Base-by-base conservation (phyloP, 352 stramenopile species). In the Globisporangium nagaii region DNA sequence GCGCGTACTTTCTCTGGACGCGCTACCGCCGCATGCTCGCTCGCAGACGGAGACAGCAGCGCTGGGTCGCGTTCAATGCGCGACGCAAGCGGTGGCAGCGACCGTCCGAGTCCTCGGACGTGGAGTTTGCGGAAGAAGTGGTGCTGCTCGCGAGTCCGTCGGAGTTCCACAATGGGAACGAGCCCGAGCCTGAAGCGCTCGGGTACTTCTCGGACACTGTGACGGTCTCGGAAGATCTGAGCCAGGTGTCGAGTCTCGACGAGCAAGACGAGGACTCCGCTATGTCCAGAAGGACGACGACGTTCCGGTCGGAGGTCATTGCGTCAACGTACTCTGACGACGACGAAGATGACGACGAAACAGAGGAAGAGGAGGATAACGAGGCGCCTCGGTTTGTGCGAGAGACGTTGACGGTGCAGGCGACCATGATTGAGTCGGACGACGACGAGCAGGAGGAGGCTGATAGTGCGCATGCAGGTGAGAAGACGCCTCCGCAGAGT, bases 51-150 rank as follows among this genome's bases (percentile, higher is more conserved):
- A 52, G 22, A 51, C 25, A 28, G 22, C 50, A 53, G n/a, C 25
- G 25, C 9, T 19, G 34, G 61, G 20, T 37, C 24, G 54, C 37
- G 53, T 19, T 34, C 53, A 27, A 25, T 53, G 52, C 41, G 13
- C 45, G 54, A 6, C 66, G 60, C 41, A 79, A 64, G 45, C 60
- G 66, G 7, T 79, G 70, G 70, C 60, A 71, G 19, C 62, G 55
- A 47, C 51, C 53, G 15, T 44, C 27, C 0, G 30, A 62, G 34
- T 45, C 25, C 2, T 51, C 46, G 4, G 62, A 74, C n/a, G 65
- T 49, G 31, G 67, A 78, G 2, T 42, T 53, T 22, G 45, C 56
- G 0, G 73, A 84, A 55, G 71, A 78, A 45, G 73, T 84, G 19
- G 69, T 79, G 32, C 50, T 81, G 36, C 44, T 84, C 25, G 17